Base-by-base conservation (phyloP, 2,329 filamentous ascomycete genomes). In the Pseudogymnoascus sp. region DNA sequence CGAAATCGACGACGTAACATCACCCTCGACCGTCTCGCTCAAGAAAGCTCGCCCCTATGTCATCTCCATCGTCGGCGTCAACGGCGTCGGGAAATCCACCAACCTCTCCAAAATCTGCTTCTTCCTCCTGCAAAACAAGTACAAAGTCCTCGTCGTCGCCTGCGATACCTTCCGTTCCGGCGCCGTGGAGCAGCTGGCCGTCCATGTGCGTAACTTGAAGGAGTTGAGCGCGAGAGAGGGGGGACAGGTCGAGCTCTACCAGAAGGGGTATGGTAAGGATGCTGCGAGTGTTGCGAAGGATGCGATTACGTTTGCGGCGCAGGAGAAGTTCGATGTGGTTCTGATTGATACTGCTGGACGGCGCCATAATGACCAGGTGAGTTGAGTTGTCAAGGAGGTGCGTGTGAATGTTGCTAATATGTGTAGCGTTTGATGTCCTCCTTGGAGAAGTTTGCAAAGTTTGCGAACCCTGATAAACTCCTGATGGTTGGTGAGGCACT, bases 101-200 rank as follows among this genome's bases (percentile, higher is more conserved):
- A 97, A 97, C 74, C 82, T 99, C 38, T 93, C 91, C 75, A 99
- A 99, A 77, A 96, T 99, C 69, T 96, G 93, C 76, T 99, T 95
- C 78, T 99, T 99, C 79, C 82, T 99, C 38, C 82, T 99, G 34
- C 93, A 99, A 76, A 99, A 99, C 80, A 93, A 96, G 74, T 96
- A 96, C 80, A 90, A 90, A 72, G 92, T 99, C 14, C 84, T 99
- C 64, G 91, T 99, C 68, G 93, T 91, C 12, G 93, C 95, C 8
- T 95, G 91, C 70, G 93, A 99, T 75, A 99, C 95, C 2, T 99
- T 99, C 82, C 89, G 95, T 68, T 96, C 92, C 8, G 95, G 95
- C 36, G 95, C 95, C 40, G 96, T 99, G 61, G 95, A 99, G 79
- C 95, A 99, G 77, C 84, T 99, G 10, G 91, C 91, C 63, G 95